Base-by-base conservation (phyloP, 2,329 filamentous ascomycete species). In the Metarhizium album region DNA sequence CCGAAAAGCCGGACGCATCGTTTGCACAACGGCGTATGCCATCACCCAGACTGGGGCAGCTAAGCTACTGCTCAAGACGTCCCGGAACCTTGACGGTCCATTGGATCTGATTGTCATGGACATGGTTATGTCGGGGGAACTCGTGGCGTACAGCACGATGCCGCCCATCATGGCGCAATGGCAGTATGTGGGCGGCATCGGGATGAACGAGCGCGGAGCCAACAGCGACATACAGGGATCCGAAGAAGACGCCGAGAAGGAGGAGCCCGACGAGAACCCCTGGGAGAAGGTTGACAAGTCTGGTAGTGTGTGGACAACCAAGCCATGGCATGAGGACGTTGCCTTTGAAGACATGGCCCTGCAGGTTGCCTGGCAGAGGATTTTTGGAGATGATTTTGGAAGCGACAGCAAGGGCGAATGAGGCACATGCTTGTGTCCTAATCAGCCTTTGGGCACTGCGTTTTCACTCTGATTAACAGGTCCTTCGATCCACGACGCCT, bases 11-110 rank as follows among this genome's bases (percentile, higher is more conserved):
- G 55, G 55, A 8, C 58, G 56, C 38, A 52, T 60, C 45, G 56
- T 53, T 7, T 63, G 62, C 51, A 60, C 59, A 5, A 62, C 59
- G 3, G 59, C 56, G 2, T 63, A 63, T 45, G 60, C 60, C 7
- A 53, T 64, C n/a, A 57, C 50, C 22, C 57, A 59, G 37, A 55
- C 56, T 1, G 62, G 62, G 20, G 62, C 62, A 3, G 59, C 58
- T n/a, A 63, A 62, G 52, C 50, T 63, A 20, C 52, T 64, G 56
- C 8, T 37, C 16, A 37, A 37, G 35, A 16, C 35, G 35, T 5
- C n/a, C 8, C 13, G 5, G 35, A 37, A 62, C 48, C 50, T 64
- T 48, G 55, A 64, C 50, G 48, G 57, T 11, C 59, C 60, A 18
- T 47, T 61, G 8, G 62, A 64, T 46, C 51, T 62, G 16, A 45